Evolutionary conservation across 352 stramenopile species (phyloP).

Genomic region (Phytophthora nicotianae): DNA sequence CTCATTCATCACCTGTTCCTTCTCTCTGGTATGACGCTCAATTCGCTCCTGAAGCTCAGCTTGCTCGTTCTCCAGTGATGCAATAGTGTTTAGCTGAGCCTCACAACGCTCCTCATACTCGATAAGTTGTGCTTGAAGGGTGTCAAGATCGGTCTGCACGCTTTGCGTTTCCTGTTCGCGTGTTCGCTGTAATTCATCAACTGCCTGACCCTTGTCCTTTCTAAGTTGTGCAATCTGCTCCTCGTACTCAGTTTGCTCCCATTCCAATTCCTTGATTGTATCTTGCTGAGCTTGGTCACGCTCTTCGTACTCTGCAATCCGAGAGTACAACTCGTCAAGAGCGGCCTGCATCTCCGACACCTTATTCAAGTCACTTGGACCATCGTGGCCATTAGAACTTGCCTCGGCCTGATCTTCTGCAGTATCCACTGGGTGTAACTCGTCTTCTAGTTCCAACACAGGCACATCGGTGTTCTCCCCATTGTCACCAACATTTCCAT

Average conservation of each 20-base stretch:
- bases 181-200: slow-evolving; percentile 12
- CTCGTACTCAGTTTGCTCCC: slow-evolving; percentile 17
- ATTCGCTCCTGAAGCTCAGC: slow-evolving; percentile 20
- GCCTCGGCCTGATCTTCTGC: slow-evolving; percentile 24
- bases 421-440: slow-evolving; percentile 11
- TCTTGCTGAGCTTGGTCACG: slow-evolving; percentile 20
- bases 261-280: slow-evolving; percentile 19
- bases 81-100: slow-evolving; percentile 26
- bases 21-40: slow-evolving; percentile 15
- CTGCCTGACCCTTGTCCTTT: slow-evolving; percentile 12
- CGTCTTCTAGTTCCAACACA: slow-evolving; percentile 29
- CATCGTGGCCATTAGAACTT: slow-evolving; percentile 1
- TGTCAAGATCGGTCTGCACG: slow-evolving; percentile 8
- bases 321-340: slow-evolving; percentile 12
- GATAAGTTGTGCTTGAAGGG: slow-evolving; percentile 10
- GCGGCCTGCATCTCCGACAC: slow-evolving; percentile 10
- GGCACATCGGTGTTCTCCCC: slow-evolving; percentile 17
- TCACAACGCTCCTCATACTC: slow-evolving; percentile 17
- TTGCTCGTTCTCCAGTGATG: slow-evolving; percentile 17
- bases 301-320: slow-evolving; percentile 16
- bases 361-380: slow-evolving; percentile 6
- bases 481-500: slow-evolving; percentile 9
- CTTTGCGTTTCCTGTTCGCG: slow-evolving; percentile 1
- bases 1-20: slow-evolving; percentile 10
- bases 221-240: slow-evolving; percentile 13